Evolutionary conservation across 2,329 filamentous ascomycete genomes (phyloP).

Genomic region (Nothomitra cinnamomea): DNA sequence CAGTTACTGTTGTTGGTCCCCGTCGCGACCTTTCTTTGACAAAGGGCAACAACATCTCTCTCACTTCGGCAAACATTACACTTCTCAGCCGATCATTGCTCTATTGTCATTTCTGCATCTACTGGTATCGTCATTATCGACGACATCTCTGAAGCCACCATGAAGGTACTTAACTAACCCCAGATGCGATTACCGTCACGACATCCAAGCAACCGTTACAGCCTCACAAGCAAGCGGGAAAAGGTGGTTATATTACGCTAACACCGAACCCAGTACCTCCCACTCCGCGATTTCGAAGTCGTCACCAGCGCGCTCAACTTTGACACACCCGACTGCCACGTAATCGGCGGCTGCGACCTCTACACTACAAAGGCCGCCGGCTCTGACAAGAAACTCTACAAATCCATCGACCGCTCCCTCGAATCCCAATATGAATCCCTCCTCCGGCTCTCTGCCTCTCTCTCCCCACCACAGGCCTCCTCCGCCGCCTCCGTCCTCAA

Average conservation of each 20-base stretch:
- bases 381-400: slow-evolving; percentile 92
- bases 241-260: background rate
- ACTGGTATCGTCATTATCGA: background rate
- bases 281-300: slow-evolving; percentile 76
- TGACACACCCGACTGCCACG: slow-evolving; percentile 79
- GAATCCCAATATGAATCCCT: slow-evolving; percentile 84
- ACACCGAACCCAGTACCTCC: slow-evolving; percentile 53
- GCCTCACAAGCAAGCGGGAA: background rate
- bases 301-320: slow-evolving; percentile 91
- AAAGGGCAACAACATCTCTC: background rate
- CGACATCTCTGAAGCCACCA: background rate
- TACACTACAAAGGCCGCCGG: slow-evolving; percentile 96
- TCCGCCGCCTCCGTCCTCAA: slow-evolving; percentile 50
- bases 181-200: background rate
- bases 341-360: slow-evolving; percentile 85
- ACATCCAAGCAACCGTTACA: background rate
- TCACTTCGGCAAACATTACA: background rate
- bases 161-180: slow-evolving; percentile 3
- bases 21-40: background rate
- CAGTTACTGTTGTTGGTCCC: background rate
- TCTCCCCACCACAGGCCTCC: slow-evolving; percentile 67
- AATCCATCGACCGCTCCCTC: slow-evolving; percentile 80
- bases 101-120: background rate
- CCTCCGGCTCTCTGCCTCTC: slow-evolving; percentile 66
- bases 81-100: background rate